Percentiles rank a stretch among this genome's conserved stretches.
Conservation (phyloP, 768 basidiomycete species). For the Boletus sp. region DNA sequence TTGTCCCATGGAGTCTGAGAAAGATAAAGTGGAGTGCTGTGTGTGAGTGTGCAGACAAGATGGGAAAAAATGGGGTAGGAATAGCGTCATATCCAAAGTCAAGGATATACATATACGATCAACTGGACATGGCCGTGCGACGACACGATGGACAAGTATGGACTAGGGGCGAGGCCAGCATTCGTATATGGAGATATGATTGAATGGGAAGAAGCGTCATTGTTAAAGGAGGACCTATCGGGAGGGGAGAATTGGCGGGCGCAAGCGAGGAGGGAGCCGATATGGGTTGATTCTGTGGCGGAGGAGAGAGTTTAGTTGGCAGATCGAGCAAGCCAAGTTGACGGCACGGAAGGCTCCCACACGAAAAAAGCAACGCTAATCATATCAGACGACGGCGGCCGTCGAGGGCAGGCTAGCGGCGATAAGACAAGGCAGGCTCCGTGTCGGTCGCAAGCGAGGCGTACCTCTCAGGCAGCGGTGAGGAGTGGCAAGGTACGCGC, state of each 20-base stretch:
- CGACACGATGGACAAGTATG: background rate
- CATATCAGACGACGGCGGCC: background rate
- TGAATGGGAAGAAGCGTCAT: slow-evolving; percentile 7
- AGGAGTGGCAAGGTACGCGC: background rate
- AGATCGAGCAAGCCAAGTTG: background rate
- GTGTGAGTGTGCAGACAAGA: background rate
- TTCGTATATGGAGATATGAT: background rate
- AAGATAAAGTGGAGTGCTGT: too few relatives aligned
- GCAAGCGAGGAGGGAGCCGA: background rate
- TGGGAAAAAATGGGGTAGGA: background rate
- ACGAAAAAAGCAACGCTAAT: slow-evolving; percentile 23
- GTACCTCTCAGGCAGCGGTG: background rate
- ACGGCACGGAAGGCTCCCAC: background rate
- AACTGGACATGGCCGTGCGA: background rate
- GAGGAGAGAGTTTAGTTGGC: background rate
- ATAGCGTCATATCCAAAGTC: background rate
- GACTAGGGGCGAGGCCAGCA: background rate
- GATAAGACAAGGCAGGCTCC: slow-evolving; percentile 13
- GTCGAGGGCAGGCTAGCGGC: slow-evolving; percentile 8
- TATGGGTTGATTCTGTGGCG: background rate
- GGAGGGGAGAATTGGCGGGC: background rate
- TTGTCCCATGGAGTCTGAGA: too few relatives aligned
- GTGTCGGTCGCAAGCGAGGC: background rate
- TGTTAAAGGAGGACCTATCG: background rate
- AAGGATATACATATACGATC: background rate